phyloP scores from a whole-genome alignment of 768 basidiomycete genomes.

The Psilocybe subaeruginosa region DNA sequence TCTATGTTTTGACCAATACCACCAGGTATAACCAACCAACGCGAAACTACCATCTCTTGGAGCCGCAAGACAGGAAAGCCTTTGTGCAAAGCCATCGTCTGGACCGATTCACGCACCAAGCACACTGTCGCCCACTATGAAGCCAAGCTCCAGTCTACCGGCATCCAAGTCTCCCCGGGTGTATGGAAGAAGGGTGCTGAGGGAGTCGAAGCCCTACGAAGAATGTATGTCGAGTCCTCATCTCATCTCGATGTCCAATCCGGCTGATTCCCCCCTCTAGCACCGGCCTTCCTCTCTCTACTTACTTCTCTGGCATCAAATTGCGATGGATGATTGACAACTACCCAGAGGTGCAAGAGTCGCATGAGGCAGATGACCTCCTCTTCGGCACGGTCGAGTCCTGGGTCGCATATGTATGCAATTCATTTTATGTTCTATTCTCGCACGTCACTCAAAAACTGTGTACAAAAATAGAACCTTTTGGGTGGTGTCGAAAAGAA shows the following conservation, averaged over 20 bases:
- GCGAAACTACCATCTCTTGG: slow-evolving; percentile 96
- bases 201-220: slow-evolving; percentile 62
- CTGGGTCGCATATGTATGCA: slow-evolving; percentile 86
- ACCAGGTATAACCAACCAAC: slow-evolving; percentile 92
- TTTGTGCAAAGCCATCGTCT: slow-evolving; percentile 88
- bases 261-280: slow-evolving; percentile 39
- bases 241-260: slow-evolving; percentile 9
- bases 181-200: slow-evolving; percentile 73
- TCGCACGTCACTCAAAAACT: slow-evolving; percentile 16
- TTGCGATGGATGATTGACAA: slow-evolving; percentile 97
- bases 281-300: slow-evolving; percentile 93
- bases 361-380: slow-evolving; percentile 81
- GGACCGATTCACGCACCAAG: slow-evolving; percentile 95
- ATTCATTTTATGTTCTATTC: slow-evolving; percentile 4
- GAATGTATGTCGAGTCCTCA: slow-evolving; percentile 53
- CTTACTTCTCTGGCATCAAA: slow-evolving; percentile 98
- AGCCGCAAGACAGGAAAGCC: slow-evolving; percentile 88
- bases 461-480: slow-evolving; percentile 57
- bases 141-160: slow-evolving; percentile 67
- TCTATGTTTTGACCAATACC: slow-evolving; percentile 16
- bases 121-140: slow-evolving; percentile 82
- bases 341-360: slow-evolving; percentile 70
- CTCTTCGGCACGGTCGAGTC: slow-evolving; percentile 96
- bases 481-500: slow-evolving; percentile 74
- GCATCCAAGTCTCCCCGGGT: slow-evolving; percentile 72